Percentiles rank a stretch among this genome's conserved stretches.
These are phyloP conservation scores for Diversispora eburnea DNA, from an alignment of 192 early-diverging fungal genomes.

Conservation along the genomic window DNA sequence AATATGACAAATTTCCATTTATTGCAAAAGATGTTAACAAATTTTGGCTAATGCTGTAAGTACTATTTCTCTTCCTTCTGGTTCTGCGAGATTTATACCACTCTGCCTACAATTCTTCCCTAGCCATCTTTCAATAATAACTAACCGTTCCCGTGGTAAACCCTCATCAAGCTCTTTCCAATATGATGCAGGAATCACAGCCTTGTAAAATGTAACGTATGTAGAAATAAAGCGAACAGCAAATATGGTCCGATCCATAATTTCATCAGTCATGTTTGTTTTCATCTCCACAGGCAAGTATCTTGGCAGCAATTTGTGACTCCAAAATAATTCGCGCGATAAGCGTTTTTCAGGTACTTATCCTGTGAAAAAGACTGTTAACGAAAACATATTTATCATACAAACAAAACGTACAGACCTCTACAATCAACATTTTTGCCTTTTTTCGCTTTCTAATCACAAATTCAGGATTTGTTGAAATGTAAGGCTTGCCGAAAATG, in stretches of 20 bases:
- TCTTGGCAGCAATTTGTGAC: not conserved
- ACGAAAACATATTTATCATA: not conserved
- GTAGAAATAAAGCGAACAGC: not conserved
- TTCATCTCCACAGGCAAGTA: not conserved
- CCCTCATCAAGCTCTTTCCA: not conserved
- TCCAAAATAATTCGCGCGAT: not conserved
- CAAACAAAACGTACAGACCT: not conserved
- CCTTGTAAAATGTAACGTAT: conserved; percentile 7
- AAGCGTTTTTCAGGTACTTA: not conserved
- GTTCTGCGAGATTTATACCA: not conserved
- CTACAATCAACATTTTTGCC: not conserved
- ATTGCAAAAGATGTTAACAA: not conserved
- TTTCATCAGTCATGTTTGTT: not conserved
- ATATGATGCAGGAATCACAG: conserved; percentile 7
- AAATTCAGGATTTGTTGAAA: conserved; percentile 1
- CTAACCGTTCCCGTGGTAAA: not conserved
- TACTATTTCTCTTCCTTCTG: conserved; percentile 2
- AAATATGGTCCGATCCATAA: not conserved
- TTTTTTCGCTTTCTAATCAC: not conserved
- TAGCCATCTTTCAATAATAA: not conserved
- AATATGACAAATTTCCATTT: not conserved
- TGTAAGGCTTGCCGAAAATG: not conserved
- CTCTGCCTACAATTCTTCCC: not conserved
- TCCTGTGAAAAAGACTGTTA: conserved; percentile 4
- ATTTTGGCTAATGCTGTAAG: conserved; percentile 3